phyloP scores from a whole-genome alignment of 192 early-diverging fungal species.

The Thamnidium elegans region DNA sequence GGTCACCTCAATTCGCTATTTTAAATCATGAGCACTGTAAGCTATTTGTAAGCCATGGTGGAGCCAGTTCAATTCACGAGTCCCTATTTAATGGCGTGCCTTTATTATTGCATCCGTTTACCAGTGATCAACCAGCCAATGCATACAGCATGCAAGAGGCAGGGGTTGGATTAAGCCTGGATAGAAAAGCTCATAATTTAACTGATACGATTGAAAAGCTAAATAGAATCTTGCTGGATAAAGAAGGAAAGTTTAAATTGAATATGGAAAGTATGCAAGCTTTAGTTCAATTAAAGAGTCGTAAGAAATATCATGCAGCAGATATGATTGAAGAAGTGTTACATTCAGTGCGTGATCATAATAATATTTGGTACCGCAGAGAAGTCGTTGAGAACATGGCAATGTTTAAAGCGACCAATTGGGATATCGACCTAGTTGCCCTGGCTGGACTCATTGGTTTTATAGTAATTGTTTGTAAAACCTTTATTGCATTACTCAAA shows the following conservation, averaged over 20 bases:
- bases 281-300: neutral
- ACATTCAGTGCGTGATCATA: neutral
- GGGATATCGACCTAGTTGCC: neutral
- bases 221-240: neutral
- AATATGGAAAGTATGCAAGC: neutral
- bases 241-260: neutral
- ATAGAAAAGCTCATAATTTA: neutral
- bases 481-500: too few species aligned
- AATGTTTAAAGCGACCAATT: neutral
- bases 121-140: slow-evolving; percentile 29
- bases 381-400: neutral
- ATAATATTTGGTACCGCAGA: neutral
- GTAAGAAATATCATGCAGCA: neutral
- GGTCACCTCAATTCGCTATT: slow-evolving; percentile 35
- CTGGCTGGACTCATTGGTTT: too few species aligned
- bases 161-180: neutral
- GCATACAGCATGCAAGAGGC: neutral
- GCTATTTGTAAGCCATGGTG: slow-evolving; percentile 35
- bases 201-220: neutral
- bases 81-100: slow-evolving; percentile 25
- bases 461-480: too few species aligned
- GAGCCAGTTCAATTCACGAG: slow-evolving; percentile 29
- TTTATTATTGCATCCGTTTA: slow-evolving; percentile 30
- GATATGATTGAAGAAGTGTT: slow-evolving; percentile 6
- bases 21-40: slow-evolving; percentile 23